Conservation (phyloP, 352 stramenopile genomes). For the Phytopythium helicoides region DNA sequence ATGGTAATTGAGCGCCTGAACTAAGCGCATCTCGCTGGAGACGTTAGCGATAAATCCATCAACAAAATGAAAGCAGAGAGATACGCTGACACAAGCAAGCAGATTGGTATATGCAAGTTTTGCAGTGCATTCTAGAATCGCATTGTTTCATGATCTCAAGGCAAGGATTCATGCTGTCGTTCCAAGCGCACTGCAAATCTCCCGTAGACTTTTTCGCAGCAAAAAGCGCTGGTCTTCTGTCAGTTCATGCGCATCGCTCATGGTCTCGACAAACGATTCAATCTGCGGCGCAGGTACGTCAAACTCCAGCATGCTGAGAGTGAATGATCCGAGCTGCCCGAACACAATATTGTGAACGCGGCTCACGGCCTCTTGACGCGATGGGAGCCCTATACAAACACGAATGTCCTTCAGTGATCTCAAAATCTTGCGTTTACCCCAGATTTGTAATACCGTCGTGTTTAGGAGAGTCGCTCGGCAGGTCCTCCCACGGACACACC, state of each 20-base stretch:
- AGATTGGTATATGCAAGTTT: too few species aligned
- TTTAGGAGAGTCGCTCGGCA: constrained; percentile 52
- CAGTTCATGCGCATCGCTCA: constrained; percentile 84
- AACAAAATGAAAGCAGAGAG: too few species aligned
- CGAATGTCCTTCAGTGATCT: neutral
- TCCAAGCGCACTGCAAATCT: constrained; percentile 57
- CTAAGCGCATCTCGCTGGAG: neutral
- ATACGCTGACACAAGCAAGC: too few species aligned
- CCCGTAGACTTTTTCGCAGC: constrained; percentile 73
- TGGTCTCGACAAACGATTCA: constrained; percentile 85
- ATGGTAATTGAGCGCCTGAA: constrained; percentile 90
- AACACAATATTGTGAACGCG: constrained; percentile 89
- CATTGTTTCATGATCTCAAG: constrained; percentile 2
- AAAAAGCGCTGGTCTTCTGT: constrained; percentile 85
- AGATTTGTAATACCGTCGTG: constrained; percentile 27
- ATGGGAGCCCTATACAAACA: constrained; percentile 41
- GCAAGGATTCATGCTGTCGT: constrained; percentile 5
- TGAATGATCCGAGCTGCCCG: constrained; percentile 82
- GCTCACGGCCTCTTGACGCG: constrained; percentile 77
- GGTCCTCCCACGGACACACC: constrained; percentile 72
- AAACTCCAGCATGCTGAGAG: constrained; percentile 87
- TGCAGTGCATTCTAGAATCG: neutral
- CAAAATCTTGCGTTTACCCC: neutral
- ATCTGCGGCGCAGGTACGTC: constrained; percentile 77
- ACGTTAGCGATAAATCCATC: too few species aligned